Conservation (phyloP, 2,329 filamentous ascomycete genomes). For the Aureobasidium vineae region DNA sequence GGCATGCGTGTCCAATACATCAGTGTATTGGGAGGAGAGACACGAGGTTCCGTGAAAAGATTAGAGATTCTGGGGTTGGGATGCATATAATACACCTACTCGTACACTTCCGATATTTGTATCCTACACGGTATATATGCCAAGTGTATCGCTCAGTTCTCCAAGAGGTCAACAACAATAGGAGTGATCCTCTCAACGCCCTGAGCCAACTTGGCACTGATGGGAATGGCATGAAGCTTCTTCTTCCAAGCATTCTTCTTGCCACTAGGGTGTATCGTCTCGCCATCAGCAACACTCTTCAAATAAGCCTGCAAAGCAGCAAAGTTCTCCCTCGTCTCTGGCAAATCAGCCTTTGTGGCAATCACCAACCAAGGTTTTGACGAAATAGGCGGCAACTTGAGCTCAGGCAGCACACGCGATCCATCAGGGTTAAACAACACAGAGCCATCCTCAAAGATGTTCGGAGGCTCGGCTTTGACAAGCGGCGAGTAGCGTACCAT, state of each 20-base stretch:
- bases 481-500: constrained; percentile 43
- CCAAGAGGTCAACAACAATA: constrained; percentile 67
- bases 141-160: constrained; percentile 38
- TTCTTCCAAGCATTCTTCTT: constrained; percentile 60
- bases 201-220: constrained; percentile 85
- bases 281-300: constrained; percentile 60
- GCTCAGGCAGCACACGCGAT: constrained; percentile 44
- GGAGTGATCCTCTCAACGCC: constrained; percentile 74
- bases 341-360: constrained; percentile 86
- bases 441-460: constrained; percentile 31
- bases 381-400: constrained; percentile 69
- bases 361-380: constrained; percentile 96
- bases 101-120: not conserved
- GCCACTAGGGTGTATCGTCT: constrained; percentile 70
- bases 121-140: too few species aligned
- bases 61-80: not conserved
- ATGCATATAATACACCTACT: not conserved
- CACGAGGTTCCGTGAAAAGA: not conserved
- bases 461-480: not conserved
- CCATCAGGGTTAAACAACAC: constrained; percentile 32
- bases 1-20: not conserved
- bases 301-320: constrained; percentile 67
- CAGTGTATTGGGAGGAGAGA: not conserved
- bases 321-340: constrained; percentile 77
- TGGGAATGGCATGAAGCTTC: constrained; percentile 66